A percentile compares a stretch with the other conserved stretches of the same genome.
These are phyloP conservation scores for Colletotrichum scovillei DNA, from an alignment of 2,329 filamentous ascomycete genomes.

Conservation along the genomic window DNA sequence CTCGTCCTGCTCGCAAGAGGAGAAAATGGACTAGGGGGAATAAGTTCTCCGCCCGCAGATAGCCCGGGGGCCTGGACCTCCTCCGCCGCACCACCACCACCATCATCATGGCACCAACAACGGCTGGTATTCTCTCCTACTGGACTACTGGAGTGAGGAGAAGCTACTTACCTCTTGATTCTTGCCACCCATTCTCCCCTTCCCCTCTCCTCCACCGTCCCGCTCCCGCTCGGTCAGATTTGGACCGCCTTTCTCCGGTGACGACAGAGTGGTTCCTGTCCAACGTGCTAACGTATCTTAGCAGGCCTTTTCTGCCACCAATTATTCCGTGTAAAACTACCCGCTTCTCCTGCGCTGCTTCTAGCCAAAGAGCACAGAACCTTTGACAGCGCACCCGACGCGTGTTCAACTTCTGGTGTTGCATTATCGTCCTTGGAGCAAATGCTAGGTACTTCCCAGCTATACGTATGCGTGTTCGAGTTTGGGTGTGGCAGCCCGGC, in stretches of 20 bases:
- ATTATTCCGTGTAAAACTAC: too few relatives aligned
- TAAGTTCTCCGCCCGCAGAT: constrained; percentile 1
- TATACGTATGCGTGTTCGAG: constrained; percentile 2
- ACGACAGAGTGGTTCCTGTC: constrained; percentile 17
- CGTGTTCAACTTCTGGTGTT: constrained; percentile 2
- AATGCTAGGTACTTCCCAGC: constrained; percentile 18
- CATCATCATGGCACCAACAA: too few relatives aligned
- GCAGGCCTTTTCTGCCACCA: not conserved
- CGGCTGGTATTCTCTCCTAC: not conserved
- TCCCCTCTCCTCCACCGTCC: not conserved
- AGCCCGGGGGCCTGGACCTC: constrained; percentile 8
- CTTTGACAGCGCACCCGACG: not conserved
- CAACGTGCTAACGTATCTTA: not conserved
- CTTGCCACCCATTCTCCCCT: constrained; percentile 8
- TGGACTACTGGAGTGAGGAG: not conserved
- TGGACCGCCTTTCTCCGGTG: constrained; percentile 1
- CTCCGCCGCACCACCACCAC: constrained; percentile 1
- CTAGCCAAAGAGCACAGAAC: too few relatives aligned
- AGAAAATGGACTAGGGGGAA: not conserved
- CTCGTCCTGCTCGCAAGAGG: constrained; percentile 7
- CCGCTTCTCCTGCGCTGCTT: too few relatives aligned
- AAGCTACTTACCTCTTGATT: not conserved
- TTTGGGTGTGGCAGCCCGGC: constrained; percentile 20
- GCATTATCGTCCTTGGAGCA: not conserved
- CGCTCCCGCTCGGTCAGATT: not conserved